These are phyloP conservation scores for Aspergillus ochraceoroseus DNA, from an alignment of 2,329 filamentous ascomycete genomes.

Conservation along the genomic window DNA sequence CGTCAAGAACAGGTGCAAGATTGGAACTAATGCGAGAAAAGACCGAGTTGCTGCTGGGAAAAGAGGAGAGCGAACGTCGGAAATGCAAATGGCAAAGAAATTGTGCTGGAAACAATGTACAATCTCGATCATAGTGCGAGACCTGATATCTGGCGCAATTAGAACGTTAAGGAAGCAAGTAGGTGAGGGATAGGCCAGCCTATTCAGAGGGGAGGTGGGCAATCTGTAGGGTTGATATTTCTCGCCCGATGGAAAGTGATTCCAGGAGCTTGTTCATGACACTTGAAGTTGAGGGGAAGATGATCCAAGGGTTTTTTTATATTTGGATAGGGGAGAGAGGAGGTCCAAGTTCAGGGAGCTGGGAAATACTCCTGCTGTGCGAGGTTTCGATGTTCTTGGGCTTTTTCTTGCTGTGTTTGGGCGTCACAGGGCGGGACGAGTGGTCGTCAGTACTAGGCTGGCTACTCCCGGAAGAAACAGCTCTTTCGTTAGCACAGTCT, in stretches of 20 bases:
- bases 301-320: conserved; percentile 19
- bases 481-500: conserved; percentile 48
- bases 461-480: conserved; percentile 60
- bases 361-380: conserved; percentile 39
- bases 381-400: conserved; percentile 34
- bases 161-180: not conserved
- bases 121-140: conserved; percentile 12
- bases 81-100: conserved; percentile 6
- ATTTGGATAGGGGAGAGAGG: conserved; percentile 48
- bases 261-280: not conserved
- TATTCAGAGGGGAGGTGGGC: conserved; percentile 3
- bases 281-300: too few species aligned
- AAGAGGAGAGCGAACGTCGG: not conserved
- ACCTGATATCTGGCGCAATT: conserved; percentile 10
- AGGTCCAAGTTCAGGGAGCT: conserved; percentile 46
- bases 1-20: not conserved
- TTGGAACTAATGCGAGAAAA: too few species aligned
- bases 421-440: conserved; percentile 29
- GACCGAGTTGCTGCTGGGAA: conserved; percentile 1
- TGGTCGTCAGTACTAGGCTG: conserved; percentile 46
- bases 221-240: not conserved
- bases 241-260: not conserved
- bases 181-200: conserved; percentile 17
- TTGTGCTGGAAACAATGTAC: conserved; percentile 8
- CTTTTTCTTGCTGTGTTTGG: conserved; percentile 29